These are phyloP conservation scores for Lodderomyces pseudojiufengensis DNA, from an alignment of 1,139 yeast species.

Conservation along the genomic window DNA sequence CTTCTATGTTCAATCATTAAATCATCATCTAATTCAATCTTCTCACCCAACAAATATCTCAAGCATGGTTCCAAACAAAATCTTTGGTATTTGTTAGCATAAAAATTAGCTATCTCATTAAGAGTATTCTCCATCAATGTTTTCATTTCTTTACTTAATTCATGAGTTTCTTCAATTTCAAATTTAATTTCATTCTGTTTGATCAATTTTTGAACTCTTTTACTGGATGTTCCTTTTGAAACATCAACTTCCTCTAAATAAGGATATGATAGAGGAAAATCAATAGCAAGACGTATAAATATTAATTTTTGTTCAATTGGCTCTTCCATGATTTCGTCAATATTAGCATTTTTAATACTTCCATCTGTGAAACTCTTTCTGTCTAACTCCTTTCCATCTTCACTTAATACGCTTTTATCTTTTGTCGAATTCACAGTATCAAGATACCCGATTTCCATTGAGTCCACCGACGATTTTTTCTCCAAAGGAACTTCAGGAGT, in stretches of 20 bases:
- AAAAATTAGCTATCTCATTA: constrained; percentile 53
- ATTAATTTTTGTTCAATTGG: constrained; percentile 50
- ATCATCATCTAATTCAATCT: constrained; percentile 48
- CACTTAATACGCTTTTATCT: constrained; percentile 9
- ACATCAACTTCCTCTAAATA: constrained; percentile 44
- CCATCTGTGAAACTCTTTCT: constrained; percentile 7
- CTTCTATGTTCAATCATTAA: constrained; percentile 21
- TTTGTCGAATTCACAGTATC: constrained; percentile 6
- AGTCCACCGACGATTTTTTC: constrained; percentile 2
- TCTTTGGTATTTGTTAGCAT: constrained; percentile 50
- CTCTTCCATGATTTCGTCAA: constrained; percentile 11
- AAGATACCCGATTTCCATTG: constrained; percentile 2
- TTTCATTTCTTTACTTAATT: constrained; percentile 46
- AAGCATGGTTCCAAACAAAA: constrained; percentile 82
- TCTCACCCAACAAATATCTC: constrained; percentile 78
- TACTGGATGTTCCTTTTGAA: constrained; percentile 14
- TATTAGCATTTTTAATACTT: constrained; percentile 3
- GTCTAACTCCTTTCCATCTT: constrained; percentile 5
- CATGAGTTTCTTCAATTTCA: constrained; percentile 74
- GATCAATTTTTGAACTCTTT: constrained; percentile 21
- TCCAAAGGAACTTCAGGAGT: constrained; percentile 1
- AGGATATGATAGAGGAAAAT: constrained; percentile 74
- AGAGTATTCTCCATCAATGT: constrained; percentile 50
- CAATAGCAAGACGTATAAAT: constrained; percentile 64
- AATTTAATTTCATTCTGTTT: constrained; percentile 38